Evolutionary conservation across 2,329 filamentous ascomycete genomes (phyloP).

Genomic region (Hymenoscyphus repandus): DNA sequence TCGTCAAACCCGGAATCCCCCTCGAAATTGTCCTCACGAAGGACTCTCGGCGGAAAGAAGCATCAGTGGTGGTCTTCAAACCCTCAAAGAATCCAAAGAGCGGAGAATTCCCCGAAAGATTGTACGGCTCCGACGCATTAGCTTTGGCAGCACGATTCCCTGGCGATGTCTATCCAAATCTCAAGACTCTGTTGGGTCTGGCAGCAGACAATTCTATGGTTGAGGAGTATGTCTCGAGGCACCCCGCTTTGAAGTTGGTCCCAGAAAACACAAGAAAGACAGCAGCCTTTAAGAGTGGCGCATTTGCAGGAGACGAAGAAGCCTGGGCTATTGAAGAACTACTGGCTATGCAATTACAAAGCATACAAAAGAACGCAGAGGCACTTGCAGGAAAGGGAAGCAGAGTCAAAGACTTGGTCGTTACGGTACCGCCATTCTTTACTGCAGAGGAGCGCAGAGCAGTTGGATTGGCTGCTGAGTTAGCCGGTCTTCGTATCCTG

Average conservation of each 20-base stretch:
- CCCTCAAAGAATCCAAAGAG: slow-evolving; percentile 62
- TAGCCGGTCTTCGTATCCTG: slow-evolving; percentile 83
- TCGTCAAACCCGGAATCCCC: slow-evolving; percentile 94
- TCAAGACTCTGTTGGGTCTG: slow-evolving; percentile 86
- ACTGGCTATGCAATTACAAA: slow-evolving; percentile 92
- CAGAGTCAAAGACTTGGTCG: slow-evolving; percentile 72
- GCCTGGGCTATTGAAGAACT: slow-evolving; percentile 83
- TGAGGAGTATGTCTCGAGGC: slow-evolving; percentile 65
- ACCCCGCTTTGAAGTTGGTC: slow-evolving; percentile 72
- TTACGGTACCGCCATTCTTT: slow-evolving; percentile 88
- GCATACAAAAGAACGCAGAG: slow-evolving; percentile 85
- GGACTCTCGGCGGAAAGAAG: slow-evolving; percentile 94
- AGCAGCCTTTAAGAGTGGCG: slow-evolving; percentile 74
- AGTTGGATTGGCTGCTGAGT: slow-evolving; percentile 73
- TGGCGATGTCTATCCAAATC: slow-evolving; percentile 87
- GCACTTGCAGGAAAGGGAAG: slow-evolving; percentile 70
- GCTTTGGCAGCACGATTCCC: slow-evolving; percentile 84
- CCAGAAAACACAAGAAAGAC: slow-evolving; percentile 57
- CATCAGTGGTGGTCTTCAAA: slow-evolving; percentile 88
- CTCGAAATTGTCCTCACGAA: slow-evolving; percentile 98
- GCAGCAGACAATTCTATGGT: slow-evolving; percentile 55
- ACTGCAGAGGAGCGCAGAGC: slow-evolving; percentile 86
- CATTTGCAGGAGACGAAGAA: slow-evolving; percentile 56
- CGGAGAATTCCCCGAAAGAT: slow-evolving; percentile 75
- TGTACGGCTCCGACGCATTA: slow-evolving; percentile 88